Percentiles rank a stretch among this genome's conserved stretches.
phyloP scores from a whole-genome alignment of 2,329 filamentous ascomycete genomes.

The Tolypocladium sp. region DNA sequence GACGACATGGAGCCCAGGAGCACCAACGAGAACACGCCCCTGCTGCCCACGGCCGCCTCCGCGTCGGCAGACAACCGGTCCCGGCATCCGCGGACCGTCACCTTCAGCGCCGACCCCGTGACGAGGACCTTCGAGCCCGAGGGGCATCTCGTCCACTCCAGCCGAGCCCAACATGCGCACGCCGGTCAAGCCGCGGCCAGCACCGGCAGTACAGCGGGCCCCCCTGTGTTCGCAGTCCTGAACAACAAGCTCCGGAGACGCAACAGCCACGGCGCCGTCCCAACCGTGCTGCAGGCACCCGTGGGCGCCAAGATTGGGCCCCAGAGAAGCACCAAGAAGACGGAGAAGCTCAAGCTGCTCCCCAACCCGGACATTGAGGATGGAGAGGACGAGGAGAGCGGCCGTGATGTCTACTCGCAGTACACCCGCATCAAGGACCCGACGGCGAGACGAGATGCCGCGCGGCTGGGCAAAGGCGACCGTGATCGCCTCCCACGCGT shows the following conservation, averaged over 20 bases:
- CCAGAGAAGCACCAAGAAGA: slow-evolving; percentile 88
- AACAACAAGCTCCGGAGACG: slow-evolving; percentile 82
- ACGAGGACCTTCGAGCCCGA: slow-evolving; percentile 51
- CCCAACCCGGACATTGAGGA: slow-evolving; percentile 82
- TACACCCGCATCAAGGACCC: slow-evolving; percentile 97
- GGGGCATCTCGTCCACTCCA: slow-evolving; percentile 16
- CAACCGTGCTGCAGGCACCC: slow-evolving; percentile 24
- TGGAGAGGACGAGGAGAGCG: slow-evolving; percentile 75
- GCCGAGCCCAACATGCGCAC: slow-evolving; percentile 10
- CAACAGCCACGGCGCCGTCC: slow-evolving; percentile 62
- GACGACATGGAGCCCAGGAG: neutral
- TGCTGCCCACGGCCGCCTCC: neutral
- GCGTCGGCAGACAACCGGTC: slow-evolving; percentile 17
- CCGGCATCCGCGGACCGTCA: slow-evolving; percentile 55
- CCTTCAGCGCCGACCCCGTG: slow-evolving; percentile 64
- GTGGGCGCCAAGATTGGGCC: slow-evolving; percentile 70
- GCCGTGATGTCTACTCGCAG: slow-evolving; percentile 92
- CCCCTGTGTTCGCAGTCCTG: slow-evolving; percentile 63
- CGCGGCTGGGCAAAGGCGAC: slow-evolving; percentile 86
- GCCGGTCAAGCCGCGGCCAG: slow-evolving; percentile 28
- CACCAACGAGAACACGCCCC: slow-evolving; percentile 3
- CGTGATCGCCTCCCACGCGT: slow-evolving; percentile 79
- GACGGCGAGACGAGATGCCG: slow-evolving; percentile 83
- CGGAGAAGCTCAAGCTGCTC: slow-evolving; percentile 94
- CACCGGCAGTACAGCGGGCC: slow-evolving; percentile 25